Evolutionary conservation across 1,284 basidiomycete genomes (phyloP), one percentile per base, ranked within the genome.

Genomic region (Somion occarium): DNA sequence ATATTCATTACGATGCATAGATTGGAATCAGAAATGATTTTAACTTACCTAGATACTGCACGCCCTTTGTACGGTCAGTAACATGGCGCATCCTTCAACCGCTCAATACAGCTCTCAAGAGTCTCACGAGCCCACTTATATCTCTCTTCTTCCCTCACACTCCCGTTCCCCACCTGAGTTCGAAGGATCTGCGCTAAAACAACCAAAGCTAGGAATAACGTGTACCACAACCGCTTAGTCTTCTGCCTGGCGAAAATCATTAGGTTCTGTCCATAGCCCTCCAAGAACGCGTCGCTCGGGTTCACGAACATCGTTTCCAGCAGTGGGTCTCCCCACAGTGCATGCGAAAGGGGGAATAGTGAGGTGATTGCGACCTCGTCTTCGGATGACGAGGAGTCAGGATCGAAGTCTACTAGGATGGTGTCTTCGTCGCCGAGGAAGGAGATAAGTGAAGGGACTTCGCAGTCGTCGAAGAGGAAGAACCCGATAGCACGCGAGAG

Each of bases 321-420:
- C 37, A 87, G 65, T 4, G 85, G 87, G 61, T 89, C 87, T 19
- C 84, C 86, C 80, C 83, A 89, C n/a, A 88, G 55, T 7, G 82
- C 79, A 56, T 76, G 77, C 1, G 72, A 67, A 24, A 84, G 64
- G 26, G 72, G 76, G 34, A 59, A 51, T 20, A 71, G 54, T 11
- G 62, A 60, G 38, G 64, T 65, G 22, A 71, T 61, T 22, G 52
- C 53, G 43, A 62, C 52, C 53, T 64, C 66, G 3, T 61, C 59
- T 18, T 59, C 59, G 19, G 53, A 57, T 5, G 38, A 45, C n/a
- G 54, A 51, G 1, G 49, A 34, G 1, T 49, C 60, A 5, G 56
- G 58, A 30, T 67, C 61, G 43, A 64, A 53, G 23, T 64, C 61
- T 43, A 83, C 66, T 53, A 75, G 69, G 7, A 80, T 69, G 48